Evolutionary conservation across 2,329 filamentous ascomycete species (phyloP), one percentile per base, ranked within the genome.

Genomic region (Fusarium austroafricanum): DNA sequence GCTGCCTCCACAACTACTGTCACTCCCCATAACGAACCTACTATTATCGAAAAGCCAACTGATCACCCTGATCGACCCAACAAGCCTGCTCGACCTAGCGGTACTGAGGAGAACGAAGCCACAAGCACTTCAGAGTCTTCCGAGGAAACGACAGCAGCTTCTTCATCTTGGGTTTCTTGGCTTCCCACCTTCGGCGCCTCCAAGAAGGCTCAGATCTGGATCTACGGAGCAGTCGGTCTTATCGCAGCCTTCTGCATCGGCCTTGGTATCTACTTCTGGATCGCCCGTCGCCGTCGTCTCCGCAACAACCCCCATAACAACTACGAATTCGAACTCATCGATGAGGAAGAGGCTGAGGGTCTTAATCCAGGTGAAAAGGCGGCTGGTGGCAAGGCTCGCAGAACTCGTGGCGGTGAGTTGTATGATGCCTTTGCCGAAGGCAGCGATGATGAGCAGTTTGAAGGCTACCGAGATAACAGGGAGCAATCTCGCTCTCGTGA

Each of bases 371-470:
- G 77, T 50, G 82, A 82, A 77, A 86, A 81, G 80, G 80, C 75
- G 61, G 78, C 79, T 60, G 79, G 83, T 10, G 76, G 79, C 70
- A 82, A 81, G 70, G 73, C 81, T 18, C 82, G 83, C 58, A 84
- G 86, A 68, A 84, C 85, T 51, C 79, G 93, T 20, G 96, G 93
- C 3, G 94, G 95, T 28, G 95, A 98, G 81, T 82, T 99, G 43
- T 99, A 99, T 78, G 96, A 99, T 83, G 96, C 96, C 6, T 99
- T 99, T 84, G 96, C 96, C 0, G 94, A 93, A 17, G 95, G 94
- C 52, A 89, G 87, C 63, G 86, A 87, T 23, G 95, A 95, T 59
- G 94, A 80, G 57, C 83, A 83, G 31, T 79, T 82, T 38, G 81
- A 81, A 6, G 77, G 74, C 44, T 83, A 82, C 33, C 82, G 81